Evolutionary conservation across 2,329 filamentous ascomycete species (phyloP).

Genomic region (Colletotrichum eleusines): DNA sequence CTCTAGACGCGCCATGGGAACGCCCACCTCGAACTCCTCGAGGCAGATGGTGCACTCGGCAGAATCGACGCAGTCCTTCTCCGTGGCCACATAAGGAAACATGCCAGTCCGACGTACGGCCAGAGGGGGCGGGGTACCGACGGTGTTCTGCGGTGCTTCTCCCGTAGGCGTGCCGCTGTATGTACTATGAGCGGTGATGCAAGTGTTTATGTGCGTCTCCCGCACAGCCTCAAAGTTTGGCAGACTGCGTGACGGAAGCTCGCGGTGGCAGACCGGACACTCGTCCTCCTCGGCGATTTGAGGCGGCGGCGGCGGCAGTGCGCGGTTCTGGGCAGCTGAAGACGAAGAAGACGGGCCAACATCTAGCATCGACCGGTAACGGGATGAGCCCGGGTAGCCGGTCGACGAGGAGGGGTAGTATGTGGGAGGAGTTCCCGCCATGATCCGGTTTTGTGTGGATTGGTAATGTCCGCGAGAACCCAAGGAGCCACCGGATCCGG

Average conservation of each 20-base stretch:
- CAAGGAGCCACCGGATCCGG: conserved; percentile 44
- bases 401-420: conserved; percentile 49
- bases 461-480: conserved; percentile 49
- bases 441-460: conserved; percentile 54
- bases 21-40: conserved; percentile 73
- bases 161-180: conserved; percentile 55
- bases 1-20: conserved; percentile 74
- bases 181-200: conserved; percentile 67
- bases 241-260: conserved; percentile 71
- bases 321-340: conserved; percentile 53
- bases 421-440: conserved; percentile 54
- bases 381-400: conserved; percentile 41
- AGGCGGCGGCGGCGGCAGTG: conserved; percentile 57
- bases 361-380: conserved; percentile 50
- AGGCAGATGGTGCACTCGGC: conserved; percentile 77
- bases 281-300: conserved; percentile 79
- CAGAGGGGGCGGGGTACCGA: conserved; percentile 49
- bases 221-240: conserved; percentile 66
- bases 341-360: conserved; percentile 51
- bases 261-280: conserved; percentile 80
- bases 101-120: conserved; percentile 67
- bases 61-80: conserved; percentile 76
- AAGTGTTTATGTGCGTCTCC: conserved; percentile 69
- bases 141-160: conserved; percentile 29
- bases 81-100: conserved; percentile 73